Evolutionary conservation across 2,329 filamentous ascomycete species (phyloP).

Genomic region (Orbilia ellipsospora): DNA sequence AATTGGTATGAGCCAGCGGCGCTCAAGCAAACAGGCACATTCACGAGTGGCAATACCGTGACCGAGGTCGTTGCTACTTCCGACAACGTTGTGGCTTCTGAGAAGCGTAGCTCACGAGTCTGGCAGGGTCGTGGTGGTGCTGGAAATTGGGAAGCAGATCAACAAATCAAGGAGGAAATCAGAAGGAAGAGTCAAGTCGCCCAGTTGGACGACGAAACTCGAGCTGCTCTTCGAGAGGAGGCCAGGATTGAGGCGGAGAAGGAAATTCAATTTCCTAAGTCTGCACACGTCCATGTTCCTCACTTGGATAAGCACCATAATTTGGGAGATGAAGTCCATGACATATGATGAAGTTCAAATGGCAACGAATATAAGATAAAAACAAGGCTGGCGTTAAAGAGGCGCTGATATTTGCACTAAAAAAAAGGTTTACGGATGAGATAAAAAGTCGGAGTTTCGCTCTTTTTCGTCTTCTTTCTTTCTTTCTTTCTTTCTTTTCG

Average conservation of each 20-base stretch:
- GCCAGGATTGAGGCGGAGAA: conserved; percentile 42
- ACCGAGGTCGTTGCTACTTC: conserved; percentile 15
- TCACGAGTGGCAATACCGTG: conserved; percentile 21
- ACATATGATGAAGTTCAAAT: conserved; percentile 20
- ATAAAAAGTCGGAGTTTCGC: neutral
- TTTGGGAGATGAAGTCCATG: conserved; percentile 44
- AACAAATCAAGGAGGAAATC: conserved; percentile 44
- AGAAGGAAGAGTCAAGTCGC: conserved; percentile 38
- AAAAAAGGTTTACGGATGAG: neutral
- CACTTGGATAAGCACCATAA: conserved; percentile 50
- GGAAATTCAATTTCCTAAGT: conserved; percentile 38
- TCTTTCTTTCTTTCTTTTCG: conserved; percentile 1
- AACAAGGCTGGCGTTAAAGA: conserved; percentile 2
- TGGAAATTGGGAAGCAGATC: conserved; percentile 53
- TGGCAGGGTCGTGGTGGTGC: conserved; percentile 54
- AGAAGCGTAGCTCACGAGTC: conserved; percentile 50
- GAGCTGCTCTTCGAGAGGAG: conserved; percentile 27
- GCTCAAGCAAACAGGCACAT: conserved; percentile 45
- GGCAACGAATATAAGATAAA: neutral
- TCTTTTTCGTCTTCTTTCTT: neutral
- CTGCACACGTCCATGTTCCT: conserved; percentile 42
- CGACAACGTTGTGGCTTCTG: conserved; percentile 7
- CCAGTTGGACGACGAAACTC: conserved; percentile 28
- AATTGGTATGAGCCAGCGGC: conserved; percentile 54
- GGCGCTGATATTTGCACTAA: neutral